These are phyloP conservation scores for Lichtheimia ramosa DNA, from an alignment of 371 early-diverging fungal species.

Conservation along the genomic window DNA sequence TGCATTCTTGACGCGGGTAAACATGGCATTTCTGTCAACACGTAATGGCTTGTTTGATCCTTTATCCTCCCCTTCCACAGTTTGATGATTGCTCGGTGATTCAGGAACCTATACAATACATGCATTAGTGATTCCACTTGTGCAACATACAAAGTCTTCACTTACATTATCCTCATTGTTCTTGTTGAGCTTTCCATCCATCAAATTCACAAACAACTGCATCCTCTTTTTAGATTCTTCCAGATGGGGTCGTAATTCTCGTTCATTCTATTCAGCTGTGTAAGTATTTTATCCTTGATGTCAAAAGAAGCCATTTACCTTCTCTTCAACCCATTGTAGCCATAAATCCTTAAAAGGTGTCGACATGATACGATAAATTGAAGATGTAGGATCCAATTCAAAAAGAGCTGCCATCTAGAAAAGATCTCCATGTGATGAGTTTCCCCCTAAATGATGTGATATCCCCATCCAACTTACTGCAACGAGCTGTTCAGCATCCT, in stretches of 20 bases:
- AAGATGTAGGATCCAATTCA: slow-evolving; percentile 44
- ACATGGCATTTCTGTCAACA: slow-evolving; percentile 1
- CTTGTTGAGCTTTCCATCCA: slow-evolving; percentile 15
- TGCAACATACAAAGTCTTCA: background rate
- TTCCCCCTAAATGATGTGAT: background rate
- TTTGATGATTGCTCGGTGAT: too few species aligned
- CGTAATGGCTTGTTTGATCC: background rate
- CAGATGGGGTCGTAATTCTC: slow-evolving; percentile 20
- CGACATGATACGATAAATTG: slow-evolving; percentile 60
- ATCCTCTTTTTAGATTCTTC: slow-evolving; percentile 31
- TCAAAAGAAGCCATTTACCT: slow-evolving; percentile 22
- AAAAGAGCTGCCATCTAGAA: slow-evolving; percentile 51
- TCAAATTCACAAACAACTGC: slow-evolving; percentile 21
- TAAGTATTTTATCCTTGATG: background rate
- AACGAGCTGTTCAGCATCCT: slow-evolving; percentile 62
- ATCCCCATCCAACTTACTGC: slow-evolving; percentile 31
- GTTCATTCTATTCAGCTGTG: slow-evolving; percentile 16
- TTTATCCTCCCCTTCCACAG: too few species aligned
- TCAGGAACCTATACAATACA: background rate
- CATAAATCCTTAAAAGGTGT: slow-evolving; percentile 67
- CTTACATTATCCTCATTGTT: slow-evolving; percentile 12
- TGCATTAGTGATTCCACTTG: background rate
- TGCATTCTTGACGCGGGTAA: slow-evolving; percentile 12
- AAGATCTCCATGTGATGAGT: background rate
- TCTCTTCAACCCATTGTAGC: slow-evolving; percentile 54